These are phyloP conservation scores for Sabuloglossum arenarium DNA, from an alignment of 495 filamentous ascomycete genomes.

Conservation along the genomic window DNA sequence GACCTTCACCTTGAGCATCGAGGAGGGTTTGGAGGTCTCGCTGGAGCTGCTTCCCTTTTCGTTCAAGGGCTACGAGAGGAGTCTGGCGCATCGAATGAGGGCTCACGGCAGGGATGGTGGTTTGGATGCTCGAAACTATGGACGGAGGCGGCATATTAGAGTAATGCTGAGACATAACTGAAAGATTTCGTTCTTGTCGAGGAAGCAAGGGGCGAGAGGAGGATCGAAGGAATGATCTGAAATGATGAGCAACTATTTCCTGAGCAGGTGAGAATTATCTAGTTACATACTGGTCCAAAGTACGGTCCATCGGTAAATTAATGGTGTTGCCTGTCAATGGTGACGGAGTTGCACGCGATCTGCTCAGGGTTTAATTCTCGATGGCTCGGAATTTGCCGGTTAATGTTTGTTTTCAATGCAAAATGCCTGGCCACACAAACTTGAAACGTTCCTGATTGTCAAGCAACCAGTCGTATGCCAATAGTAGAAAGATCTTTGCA, in stretches of 20 bases:
- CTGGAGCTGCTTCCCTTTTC: slow-evolving; percentile 42
- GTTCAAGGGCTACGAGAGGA: slow-evolving; percentile 15
- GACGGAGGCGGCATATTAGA: neutral
- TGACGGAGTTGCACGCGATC: neutral
- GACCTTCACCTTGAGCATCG: slow-evolving; percentile 65
- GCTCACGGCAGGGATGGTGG: neutral
- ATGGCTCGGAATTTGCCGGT: neutral
- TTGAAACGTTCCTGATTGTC: neutral
- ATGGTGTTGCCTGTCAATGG: neutral
- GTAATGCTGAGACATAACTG: neutral
- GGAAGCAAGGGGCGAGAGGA: neutral
- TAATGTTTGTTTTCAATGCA: neutral
- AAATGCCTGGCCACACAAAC: neutral
- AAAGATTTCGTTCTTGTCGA: neutral
- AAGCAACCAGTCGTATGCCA: neutral
- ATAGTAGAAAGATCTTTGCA: neutral
- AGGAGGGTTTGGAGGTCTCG: slow-evolving; percentile 57
- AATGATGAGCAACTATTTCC: neutral
- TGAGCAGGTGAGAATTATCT: neutral
- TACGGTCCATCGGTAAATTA: neutral
- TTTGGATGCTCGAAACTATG: neutral
- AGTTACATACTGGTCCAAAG: neutral
- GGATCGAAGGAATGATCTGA: neutral
- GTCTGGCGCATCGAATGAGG: neutral
- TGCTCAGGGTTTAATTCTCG: neutral